Evolutionary conservation across 2,329 filamentous ascomycete genomes (phyloP).

Genomic region (Epichloe scottii): DNA sequence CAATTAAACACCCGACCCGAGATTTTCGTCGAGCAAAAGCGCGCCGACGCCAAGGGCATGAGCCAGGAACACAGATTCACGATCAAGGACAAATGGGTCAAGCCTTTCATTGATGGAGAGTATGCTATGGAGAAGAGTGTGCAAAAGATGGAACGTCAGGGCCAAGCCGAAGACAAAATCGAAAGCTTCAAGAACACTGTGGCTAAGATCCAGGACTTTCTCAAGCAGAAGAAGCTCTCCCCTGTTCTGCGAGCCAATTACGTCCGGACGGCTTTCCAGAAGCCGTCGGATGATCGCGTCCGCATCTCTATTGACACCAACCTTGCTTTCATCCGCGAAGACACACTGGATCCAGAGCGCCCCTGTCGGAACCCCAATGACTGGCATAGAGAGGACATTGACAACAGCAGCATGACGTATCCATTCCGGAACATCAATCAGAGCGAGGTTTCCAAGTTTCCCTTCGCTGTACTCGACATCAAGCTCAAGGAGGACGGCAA

Average conservation of each 20-base stretch:
- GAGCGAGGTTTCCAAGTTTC: slow-evolving; percentile 83
- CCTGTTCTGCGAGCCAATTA: slow-evolving; percentile 89
- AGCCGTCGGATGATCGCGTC: slow-evolving; percentile 80
- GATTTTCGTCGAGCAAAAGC: slow-evolving; percentile 83
- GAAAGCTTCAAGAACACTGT: slow-evolving; percentile 60
- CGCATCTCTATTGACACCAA: slow-evolving; percentile 89
- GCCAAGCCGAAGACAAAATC: slow-evolving; percentile 52
- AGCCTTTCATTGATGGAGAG: slow-evolving; percentile 72
- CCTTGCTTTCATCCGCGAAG: slow-evolving; percentile 72
- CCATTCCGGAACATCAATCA: slow-evolving; percentile 81
- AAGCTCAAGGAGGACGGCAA: slow-evolving; percentile 60
- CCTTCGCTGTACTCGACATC: slow-evolving; percentile 83
- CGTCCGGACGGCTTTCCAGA: slow-evolving; percentile 89
- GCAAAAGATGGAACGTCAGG: slow-evolving; percentile 72
- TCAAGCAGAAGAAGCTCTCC: slow-evolving; percentile 64
- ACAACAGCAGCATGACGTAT: slow-evolving; percentile 68
- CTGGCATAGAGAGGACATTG: slow-evolving; percentile 89
- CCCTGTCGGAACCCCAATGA: slow-evolving; percentile 78
- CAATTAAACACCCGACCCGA: slow-evolving; percentile 67
- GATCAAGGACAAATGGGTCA: slow-evolving; percentile 90
- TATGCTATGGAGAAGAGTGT: slow-evolving; percentile 89
- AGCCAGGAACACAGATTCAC: slow-evolving; percentile 70
- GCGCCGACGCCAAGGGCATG: slow-evolving; percentile 59
- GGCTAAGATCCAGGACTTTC: slow-evolving; percentile 65
- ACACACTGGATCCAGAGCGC: slow-evolving; percentile 65